A percentile compares a stretch with the other conserved stretches of the same genome.
phyloP scores from a whole-genome alignment of 805 yeast species.

The Candida tallmaniae region DNA sequence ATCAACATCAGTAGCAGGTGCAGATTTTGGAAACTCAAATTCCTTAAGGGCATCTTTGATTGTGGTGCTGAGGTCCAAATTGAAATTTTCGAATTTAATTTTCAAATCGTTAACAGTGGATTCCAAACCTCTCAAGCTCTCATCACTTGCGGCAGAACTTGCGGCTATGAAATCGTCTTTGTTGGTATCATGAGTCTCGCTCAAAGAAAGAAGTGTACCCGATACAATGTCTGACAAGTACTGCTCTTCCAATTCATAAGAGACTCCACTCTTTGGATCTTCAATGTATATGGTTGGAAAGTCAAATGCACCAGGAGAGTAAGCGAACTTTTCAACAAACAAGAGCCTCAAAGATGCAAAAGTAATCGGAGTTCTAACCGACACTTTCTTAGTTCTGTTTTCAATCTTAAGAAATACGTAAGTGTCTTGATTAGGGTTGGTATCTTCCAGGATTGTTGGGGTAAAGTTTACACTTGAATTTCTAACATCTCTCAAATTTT shows the following conservation, averaged over 20 bases:
- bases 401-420: conserved; percentile 43
- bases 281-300: conserved; percentile 79
- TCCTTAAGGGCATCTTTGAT: conserved; percentile 10
- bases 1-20: background rate
- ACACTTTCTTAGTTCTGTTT: conserved; percentile 52
- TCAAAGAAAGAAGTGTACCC: conserved; percentile 47
- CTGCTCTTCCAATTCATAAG: conserved; percentile 81
- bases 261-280: conserved; percentile 53
- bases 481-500: conserved; percentile 7
- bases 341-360: conserved; percentile 56
- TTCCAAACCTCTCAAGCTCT: conserved; percentile 5
- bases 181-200: conserved; percentile 2
- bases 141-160: background rate
- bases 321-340: conserved; percentile 85
- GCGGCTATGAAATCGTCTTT: conserved; percentile 1
- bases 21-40: background rate
- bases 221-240: conserved; percentile 44
- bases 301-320: conserved; percentile 62
- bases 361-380: conserved; percentile 41
- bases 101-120: conserved; percentile 5
- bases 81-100: conserved; percentile 6
- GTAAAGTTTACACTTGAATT: conserved; percentile 1
- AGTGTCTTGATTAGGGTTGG: conserved; percentile 1
- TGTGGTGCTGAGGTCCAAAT: conserved; percentile 2
- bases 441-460: background rate